Evolutionary conservation across 2,329 filamentous ascomycete genomes (phyloP).

Genomic region (Nigrospora sphaerica): DNA sequence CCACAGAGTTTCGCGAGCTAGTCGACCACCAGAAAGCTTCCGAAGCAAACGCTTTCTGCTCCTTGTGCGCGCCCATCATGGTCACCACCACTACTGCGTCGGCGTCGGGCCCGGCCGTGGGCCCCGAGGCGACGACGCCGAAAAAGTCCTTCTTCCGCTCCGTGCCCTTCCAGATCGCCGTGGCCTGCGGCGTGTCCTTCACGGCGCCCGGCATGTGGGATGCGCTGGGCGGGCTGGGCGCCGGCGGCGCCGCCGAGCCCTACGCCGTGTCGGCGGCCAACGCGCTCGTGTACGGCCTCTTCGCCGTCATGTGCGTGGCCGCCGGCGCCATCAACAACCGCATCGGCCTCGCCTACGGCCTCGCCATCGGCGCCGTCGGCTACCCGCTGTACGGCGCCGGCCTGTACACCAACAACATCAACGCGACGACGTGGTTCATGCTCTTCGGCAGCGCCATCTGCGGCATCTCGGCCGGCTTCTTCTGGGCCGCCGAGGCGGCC

Average conservation of each 20-base stretch:
- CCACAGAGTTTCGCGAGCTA: too few relatives aligned
- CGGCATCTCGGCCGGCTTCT: constrained; percentile 56
- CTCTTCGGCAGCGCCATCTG: constrained; percentile 55
- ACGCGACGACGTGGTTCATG: constrained; percentile 54
- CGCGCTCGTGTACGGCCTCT: constrained; percentile 35
- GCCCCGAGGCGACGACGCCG: constrained; percentile 2
- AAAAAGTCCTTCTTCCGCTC: constrained; percentile 18
- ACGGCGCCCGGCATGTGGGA: constrained; percentile 33
- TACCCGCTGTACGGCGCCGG: constrained; percentile 60
- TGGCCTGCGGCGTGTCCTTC: constrained; percentile 31
- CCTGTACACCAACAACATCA: constrained; percentile 59
- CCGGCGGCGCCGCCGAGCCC: constrained; percentile 31
- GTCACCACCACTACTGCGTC: background rate
- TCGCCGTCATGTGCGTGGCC: constrained; percentile 34
- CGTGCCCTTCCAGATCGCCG: constrained; percentile 29
- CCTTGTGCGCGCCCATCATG: background rate
- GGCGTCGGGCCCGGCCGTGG: background rate
- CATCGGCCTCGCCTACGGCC: constrained; percentile 28
- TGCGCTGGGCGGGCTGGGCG: constrained; percentile 33
- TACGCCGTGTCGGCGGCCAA: constrained; percentile 37
- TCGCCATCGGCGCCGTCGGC: constrained; percentile 42
- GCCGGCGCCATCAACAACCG: constrained; percentile 28
- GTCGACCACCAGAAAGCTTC: background rate
- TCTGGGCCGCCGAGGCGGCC: constrained; percentile 63
- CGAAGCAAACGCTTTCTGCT: background rate